phyloP scores from a whole-genome alignment of 768 basidiomycete genomes.

The Boletus sp. region DNA sequence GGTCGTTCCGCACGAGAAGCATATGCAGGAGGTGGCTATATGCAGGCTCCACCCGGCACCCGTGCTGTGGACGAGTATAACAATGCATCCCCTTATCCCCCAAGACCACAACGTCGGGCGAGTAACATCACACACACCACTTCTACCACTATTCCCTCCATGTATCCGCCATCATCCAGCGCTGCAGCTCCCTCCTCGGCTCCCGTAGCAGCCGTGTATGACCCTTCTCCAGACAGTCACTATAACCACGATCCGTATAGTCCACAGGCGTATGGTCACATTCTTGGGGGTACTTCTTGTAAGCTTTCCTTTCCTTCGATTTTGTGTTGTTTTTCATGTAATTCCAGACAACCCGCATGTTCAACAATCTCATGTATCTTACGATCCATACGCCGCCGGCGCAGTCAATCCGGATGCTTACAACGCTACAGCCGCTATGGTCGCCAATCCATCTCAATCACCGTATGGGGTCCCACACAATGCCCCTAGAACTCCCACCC shows the following conservation, averaged over 20 bases:
- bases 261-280: slow-evolving; percentile 49
- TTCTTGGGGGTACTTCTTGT: slow-evolving; percentile 53
- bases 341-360: slow-evolving; percentile 50
- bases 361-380: slow-evolving; percentile 49
- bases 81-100: slow-evolving; percentile 44
- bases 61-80: slow-evolving; percentile 79
- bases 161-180: slow-evolving; percentile 32
- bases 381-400: slow-evolving; percentile 48
- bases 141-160: slow-evolving; percentile 39
- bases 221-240: slow-evolving; percentile 17
- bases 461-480: slow-evolving; percentile 15
- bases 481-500: slow-evolving; percentile 13
- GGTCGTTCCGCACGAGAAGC: slow-evolving; percentile 32
- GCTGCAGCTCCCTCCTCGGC: slow-evolving; percentile 18
- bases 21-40: slow-evolving; percentile 57
- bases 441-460: slow-evolving; percentile 12
- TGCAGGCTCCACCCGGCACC: slow-evolving; percentile 58
- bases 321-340: not conserved
- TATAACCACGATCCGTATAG: slow-evolving; percentile 29
- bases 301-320: slow-evolving; percentile 23
- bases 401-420: slow-evolving; percentile 40
- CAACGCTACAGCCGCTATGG: slow-evolving; percentile 29
- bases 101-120: slow-evolving; percentile 38
- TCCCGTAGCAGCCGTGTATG: slow-evolving; percentile 15
- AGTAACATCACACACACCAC: slow-evolving; percentile 40